phyloP scores from a whole-genome alignment of 2,329 filamentous ascomycete genomes.

The Chaetomiaceae sp. region DNA sequence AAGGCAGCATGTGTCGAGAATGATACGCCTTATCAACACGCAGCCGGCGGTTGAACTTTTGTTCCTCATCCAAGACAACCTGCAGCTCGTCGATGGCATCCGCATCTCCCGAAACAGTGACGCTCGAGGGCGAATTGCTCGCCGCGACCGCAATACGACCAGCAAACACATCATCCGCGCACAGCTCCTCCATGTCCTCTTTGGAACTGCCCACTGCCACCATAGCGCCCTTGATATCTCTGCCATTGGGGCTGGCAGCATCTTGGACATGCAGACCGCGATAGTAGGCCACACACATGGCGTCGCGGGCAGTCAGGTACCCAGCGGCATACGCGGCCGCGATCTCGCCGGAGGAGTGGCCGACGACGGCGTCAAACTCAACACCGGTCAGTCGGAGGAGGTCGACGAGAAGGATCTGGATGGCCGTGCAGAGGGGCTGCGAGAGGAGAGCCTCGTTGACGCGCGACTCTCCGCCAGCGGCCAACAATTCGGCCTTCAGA shows the following conservation, averaged over 20 bases:
- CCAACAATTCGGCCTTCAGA: slow-evolving; percentile 14
- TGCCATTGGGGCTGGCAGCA: slow-evolving; percentile 13
- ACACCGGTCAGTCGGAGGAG: slow-evolving; percentile 32
- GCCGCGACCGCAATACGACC: slow-evolving; percentile 31
- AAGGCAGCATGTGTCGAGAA: slow-evolving; percentile 27
- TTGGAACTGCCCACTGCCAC: slow-evolving; percentile 39
- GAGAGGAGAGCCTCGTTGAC: slow-evolving; percentile 23
- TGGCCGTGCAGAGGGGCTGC: slow-evolving; percentile 35
- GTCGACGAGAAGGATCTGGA: slow-evolving; percentile 40
- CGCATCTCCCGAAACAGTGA: slow-evolving; percentile 34
- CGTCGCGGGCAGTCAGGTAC: slow-evolving; percentile 36
- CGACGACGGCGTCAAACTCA: slow-evolving; percentile 33
- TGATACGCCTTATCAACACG: slow-evolving; percentile 30
- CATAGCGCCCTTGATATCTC: slow-evolving; percentile 40
- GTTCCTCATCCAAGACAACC: slow-evolving; percentile 12
- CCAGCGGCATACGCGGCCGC: slow-evolving; percentile 47
- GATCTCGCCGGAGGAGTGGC: slow-evolving; percentile 49
- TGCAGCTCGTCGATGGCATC: slow-evolving; percentile 17
- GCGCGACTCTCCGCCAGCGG: not conserved
- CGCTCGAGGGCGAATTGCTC: slow-evolving; percentile 33
- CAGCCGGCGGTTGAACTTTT: slow-evolving; percentile 20
- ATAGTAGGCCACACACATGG: slow-evolving; percentile 42
- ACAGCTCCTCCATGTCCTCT: slow-evolving; percentile 32
- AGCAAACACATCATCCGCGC: slow-evolving; percentile 21
- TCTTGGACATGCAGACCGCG: slow-evolving; percentile 33